Evolutionary conservation across 208 protist species (phyloP), one percentile per base, ranked within the genome.

Genomic region (Leishmania major): DNA sequence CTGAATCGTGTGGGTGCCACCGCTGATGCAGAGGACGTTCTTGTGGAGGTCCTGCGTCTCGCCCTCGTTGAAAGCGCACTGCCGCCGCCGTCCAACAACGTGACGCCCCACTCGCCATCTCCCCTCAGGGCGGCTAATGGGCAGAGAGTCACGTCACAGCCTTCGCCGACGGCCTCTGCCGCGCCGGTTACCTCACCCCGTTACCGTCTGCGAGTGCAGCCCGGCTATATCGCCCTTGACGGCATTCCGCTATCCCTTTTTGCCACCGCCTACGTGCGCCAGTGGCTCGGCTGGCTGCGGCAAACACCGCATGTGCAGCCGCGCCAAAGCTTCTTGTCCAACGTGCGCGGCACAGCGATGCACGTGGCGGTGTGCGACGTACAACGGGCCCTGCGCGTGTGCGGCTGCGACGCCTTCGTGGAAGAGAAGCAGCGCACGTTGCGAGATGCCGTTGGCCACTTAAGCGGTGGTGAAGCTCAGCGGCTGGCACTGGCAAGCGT

Each of bases 391-490:
- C 82, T 91, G n/a, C 64, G 86, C 43, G 11, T 89, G 62, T 94
- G 92, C 76, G 59, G 78, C 7, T 92, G 91, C 66, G 64, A 80
- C n/a, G 77, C 84, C 31, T 94, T 96, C 70, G 83, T 95, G 53
- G 40, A 82, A 28, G 59, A 81, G 10, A 77, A n/a, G 11, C 78
- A 43, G 85, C 89, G 49, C 84, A 89, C 71, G 11, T 81, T 93
- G 43, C 51, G 90, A 66, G 91, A 84, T 49, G 62, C 7, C 6
- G 85, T 91, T 13, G 94, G 92, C 8, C 81, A 79, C 2, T 76
- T 99, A 3, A 97, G 91, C 57, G 91, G 92, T 25, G 98, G 98
- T 5, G 95, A 99, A 88, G 93, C 90, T 78, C 98, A 99, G 89
- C 88, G 97, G 5, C 80, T 99, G 40, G 96, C 95, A 22, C 93